Evolutionary conservation across 257 asterid genomes (phyloP).

Genomic region (Solanum etuberosum): DNA sequence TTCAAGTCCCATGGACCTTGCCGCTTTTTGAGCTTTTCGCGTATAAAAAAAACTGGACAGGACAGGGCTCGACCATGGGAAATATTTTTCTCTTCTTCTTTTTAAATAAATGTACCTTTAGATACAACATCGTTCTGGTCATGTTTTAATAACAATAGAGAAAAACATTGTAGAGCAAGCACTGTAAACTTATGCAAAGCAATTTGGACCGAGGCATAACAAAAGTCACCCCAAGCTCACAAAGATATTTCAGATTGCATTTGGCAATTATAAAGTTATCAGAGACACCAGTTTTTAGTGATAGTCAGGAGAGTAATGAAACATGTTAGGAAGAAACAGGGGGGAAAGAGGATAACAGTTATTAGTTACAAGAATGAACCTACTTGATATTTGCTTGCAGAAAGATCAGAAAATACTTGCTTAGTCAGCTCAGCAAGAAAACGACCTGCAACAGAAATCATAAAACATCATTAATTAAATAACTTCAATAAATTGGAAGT

Average conservation of each 20-base stretch:
- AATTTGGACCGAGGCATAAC: not conserved
- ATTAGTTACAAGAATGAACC: slow-evolving; percentile 5
- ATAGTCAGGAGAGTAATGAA: not conserved
- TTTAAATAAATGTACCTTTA: not conserved
- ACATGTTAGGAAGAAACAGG: not conserved
- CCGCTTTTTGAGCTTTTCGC: not conserved
- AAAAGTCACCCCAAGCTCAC: not conserved
- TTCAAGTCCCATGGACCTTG: not conserved
- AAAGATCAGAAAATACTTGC: slow-evolving; percentile 83
- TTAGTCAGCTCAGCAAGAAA: slow-evolving; percentile 90
- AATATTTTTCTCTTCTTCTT: not conserved
- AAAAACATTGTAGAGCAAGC: not conserved
- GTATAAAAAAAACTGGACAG: not conserved
- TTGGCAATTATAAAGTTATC: not conserved
- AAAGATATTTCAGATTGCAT: not conserved
- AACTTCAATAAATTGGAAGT: not conserved
- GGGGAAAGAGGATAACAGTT: not conserved
- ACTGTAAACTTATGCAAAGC: not conserved
- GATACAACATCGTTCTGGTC: not conserved
- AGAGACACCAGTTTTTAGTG: not conserved
- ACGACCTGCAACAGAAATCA: slow-evolving; percentile 58
- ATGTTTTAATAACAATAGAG: not conserved
- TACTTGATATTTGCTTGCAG: slow-evolving; percentile 93
- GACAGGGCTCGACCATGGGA: not conserved
- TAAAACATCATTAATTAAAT: not conserved